Base-by-base conservation (phyloP, 345 rosid species). In the Syzygium jambos region DNA sequence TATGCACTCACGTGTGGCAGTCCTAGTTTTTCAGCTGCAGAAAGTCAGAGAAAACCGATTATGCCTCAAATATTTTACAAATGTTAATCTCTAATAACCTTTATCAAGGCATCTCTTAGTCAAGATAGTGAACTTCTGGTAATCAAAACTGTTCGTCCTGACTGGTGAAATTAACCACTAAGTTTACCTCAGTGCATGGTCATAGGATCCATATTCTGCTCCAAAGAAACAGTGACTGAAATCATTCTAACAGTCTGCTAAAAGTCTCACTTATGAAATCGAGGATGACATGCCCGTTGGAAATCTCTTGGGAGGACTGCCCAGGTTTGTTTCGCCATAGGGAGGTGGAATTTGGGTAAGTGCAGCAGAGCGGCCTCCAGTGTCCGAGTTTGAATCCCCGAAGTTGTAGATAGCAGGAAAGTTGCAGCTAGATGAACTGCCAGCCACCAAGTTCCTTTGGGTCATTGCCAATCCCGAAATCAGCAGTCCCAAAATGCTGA, bases 321-420 rank as follows among this genome's bases (percentile, higher is more conserved):
- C 89, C 93, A 94, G 95, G 90, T 87, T 91, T 53, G 21, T 87
- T 87, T 90, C 89, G n/a, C 98, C 95, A 46, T 94, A 30, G 12
- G 98, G 96, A 61, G 89, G 91, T 34, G 89, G 90, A 51, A 94
- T 68, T 29, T 73, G 84, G 89, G 83, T 25, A 88, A 88, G 89
- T 22, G 55, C 97, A 78, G 96, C 94, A 29, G 85, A 87, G 19
- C 91, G 91, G 51, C 91, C 93, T 16, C 97, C 98, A 0, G 98
- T 95, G 88, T 96, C 98, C 2, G 97, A 96, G 87, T 96, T 96
- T 2, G 98, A 94, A 87, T 95, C 98, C 59, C 98, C 96, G 25
- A 96, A 96, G 90, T 93, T 95, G 92, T 85, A 88, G 78, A 85
- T 46, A 27, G 87, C 87, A 21, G 87, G 89, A 27, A 88, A 88